Evolutionary conservation across 495 filamentous ascomycete species (phyloP).

Genomic region (Aspergillus haitiensis): DNA sequence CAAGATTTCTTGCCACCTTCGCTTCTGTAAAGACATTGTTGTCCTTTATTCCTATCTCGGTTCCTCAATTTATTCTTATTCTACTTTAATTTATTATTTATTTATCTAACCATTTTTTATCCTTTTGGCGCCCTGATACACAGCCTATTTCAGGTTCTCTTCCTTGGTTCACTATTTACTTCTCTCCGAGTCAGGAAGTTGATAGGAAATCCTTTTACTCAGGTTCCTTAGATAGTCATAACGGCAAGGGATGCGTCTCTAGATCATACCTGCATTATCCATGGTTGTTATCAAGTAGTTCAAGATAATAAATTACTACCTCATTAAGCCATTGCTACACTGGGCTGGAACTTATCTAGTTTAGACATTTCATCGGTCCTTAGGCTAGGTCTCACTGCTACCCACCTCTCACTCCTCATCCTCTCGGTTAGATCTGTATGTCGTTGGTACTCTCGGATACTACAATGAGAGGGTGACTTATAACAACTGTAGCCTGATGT

Average conservation of each 20-base stretch:
- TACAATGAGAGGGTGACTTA: slow-evolving; percentile 2
- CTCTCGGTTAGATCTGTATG: slow-evolving; percentile 11
- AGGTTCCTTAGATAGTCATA: slow-evolving; percentile 16
- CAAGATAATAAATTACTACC: slow-evolving; percentile 12
- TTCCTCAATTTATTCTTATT: slow-evolving; percentile 14
- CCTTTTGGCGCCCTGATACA: neutral
- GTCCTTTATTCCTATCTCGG: slow-evolving; percentile 10
- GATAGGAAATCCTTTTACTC: slow-evolving; percentile 10
- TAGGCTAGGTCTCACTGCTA: slow-evolving; percentile 11
- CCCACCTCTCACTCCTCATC: slow-evolving; percentile 9
- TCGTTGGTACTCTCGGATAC: slow-evolving; percentile 17
- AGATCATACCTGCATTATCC: slow-evolving; percentile 14
- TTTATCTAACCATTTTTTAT: slow-evolving; percentile 5
- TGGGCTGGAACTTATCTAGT: slow-evolving; percentile 4
- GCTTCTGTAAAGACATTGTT: slow-evolving; percentile 15
- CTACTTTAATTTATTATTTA: slow-evolving; percentile 5
- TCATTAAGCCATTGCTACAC: slow-evolving; percentile 1
- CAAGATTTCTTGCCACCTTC: slow-evolving; percentile 21
- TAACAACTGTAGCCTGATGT: slow-evolving; percentile 19
- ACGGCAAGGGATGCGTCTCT: slow-evolving; percentile 16
- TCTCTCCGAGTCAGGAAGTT: slow-evolving; percentile 2
- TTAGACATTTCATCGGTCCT: slow-evolving; percentile 3
- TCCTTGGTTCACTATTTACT: slow-evolving; percentile 8
- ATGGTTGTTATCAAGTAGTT: slow-evolving; percentile 12
- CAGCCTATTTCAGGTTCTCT: neutral